Evolutionary conservation across 192 early-diverging fungal species (phyloP), one percentile per base, ranked within the genome.

Genomic region (Dimargaris xerosporica): DNA sequence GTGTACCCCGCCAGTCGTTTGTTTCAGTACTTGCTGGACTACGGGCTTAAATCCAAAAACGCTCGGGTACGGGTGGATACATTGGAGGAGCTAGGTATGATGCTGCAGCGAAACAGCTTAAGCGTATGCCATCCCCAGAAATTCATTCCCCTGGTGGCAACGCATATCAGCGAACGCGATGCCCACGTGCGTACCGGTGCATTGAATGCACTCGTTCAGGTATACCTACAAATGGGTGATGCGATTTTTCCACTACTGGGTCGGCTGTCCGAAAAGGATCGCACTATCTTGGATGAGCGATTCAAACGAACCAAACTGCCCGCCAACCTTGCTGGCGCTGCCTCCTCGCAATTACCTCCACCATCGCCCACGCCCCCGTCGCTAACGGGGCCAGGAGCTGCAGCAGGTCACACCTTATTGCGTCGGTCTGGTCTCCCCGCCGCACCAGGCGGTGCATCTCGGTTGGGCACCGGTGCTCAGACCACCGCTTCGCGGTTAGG

Each of bases 1-100:
- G 71, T 93, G 6, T 91, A 89, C 62, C 88, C 92, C 11, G 77
- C 84, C 1, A 86, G 83, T 58, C 89, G 87, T 67, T 70, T 92
- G 47, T 88, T 92, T 65, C 69, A 72, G 2, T 78, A 78, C 65
- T 66, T 93, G 39, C 66, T 93, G 28, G 79, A 88, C 31, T 58
- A 74, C 31, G 88, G 83, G 4, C 71, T 91, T 16, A 75, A 81
- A 41, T 86, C 85, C 52, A 87, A 83, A 69, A 93, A 90, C 63
- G 84, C 91, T 2, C 80, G 85, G 28, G 78, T 83, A 1, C 77
- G 92, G 23, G 81, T 82, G 2, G 92, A 94, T 68, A 85, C 87
- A 34, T 72, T 94, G 47, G 89, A 94, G 51, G 88, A 89, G 56
- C 68, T 94, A 3, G 81, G 77, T 11, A 74, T 71, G 13, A 63